These are phyloP conservation scores for Debaryomyces fabryi DNA, from an alignment of 1,139 yeast species.

Conservation along the genomic window DNA sequence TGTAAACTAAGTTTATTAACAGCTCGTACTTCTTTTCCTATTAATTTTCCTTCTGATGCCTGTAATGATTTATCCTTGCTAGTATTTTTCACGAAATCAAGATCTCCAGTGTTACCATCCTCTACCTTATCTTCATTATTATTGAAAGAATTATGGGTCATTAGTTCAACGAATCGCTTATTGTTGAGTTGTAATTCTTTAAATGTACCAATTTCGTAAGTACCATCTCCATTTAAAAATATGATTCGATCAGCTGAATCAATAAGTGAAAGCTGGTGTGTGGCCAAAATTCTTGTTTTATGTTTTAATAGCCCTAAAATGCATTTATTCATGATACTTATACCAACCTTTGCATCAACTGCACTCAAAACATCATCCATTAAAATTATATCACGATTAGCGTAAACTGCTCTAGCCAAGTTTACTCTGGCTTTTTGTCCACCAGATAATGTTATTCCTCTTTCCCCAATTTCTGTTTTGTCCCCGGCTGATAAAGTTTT, in stretches of 20 bases:
- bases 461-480: constrained; percentile 49
- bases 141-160: constrained; percentile 47
- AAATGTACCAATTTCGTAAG: constrained; percentile 38
- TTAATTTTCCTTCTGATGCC: constrained; percentile 33
- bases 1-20: constrained; percentile 37
- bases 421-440: constrained; percentile 53
- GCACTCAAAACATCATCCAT: constrained; percentile 53
- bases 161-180: constrained; percentile 50
- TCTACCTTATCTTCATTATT: constrained; percentile 21
- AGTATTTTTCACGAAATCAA: constrained; percentile 24
- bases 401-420: constrained; percentile 50
- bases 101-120: constrained; percentile 13
- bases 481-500: constrained; percentile 47
- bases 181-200: constrained; percentile 38
- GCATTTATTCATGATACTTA: constrained; percentile 45
- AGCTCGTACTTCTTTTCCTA: constrained; percentile 39
- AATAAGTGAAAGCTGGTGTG: constrained; percentile 49
- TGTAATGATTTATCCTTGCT: constrained; percentile 24
- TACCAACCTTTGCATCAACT: constrained; percentile 54
- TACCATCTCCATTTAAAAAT: constrained; percentile 44
- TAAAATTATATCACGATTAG: constrained; percentile 40
- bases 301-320: constrained; percentile 35
- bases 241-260: constrained; percentile 43
- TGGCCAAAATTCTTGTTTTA: constrained; percentile 48
- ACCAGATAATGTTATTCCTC: constrained; percentile 52